Evolutionary conservation across 257 asterid genomes (phyloP).

Genomic region (Penstemon newberryi): DNA sequence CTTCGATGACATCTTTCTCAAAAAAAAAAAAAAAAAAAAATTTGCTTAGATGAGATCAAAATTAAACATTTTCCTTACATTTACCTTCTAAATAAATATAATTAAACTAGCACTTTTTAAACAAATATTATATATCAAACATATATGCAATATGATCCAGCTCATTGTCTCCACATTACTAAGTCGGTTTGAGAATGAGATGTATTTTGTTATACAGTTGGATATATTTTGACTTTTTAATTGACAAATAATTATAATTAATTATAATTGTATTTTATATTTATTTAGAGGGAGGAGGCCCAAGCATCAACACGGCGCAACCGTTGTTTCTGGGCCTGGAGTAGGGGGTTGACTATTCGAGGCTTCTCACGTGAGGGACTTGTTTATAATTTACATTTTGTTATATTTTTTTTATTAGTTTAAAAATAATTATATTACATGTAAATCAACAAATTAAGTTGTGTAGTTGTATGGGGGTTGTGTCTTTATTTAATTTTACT

Average conservation of each 20-base stretch:
- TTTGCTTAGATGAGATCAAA: too few species aligned
- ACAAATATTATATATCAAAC: not conserved
- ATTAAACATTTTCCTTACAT: too few species aligned
- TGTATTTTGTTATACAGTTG: conserved; percentile 13
- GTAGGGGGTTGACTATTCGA: conserved; percentile 44
- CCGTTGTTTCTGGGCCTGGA: conserved; percentile 58
- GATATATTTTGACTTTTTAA: conserved; percentile 28
- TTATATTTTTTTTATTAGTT: not conserved
- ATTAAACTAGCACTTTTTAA: not conserved
- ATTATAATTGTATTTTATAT: not conserved
- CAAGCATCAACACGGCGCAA: conserved; percentile 67
- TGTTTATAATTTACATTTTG: conserved; percentile 22
- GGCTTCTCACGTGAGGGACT: conserved; percentile 48
- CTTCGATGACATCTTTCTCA: too few species aligned
- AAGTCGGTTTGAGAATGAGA: not conserved
- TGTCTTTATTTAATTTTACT: too few species aligned
- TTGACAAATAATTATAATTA: not conserved
- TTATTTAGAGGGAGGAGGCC: conserved; percentile 27
- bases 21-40: too few species aligned
- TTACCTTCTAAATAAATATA: too few species aligned
- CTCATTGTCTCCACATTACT: conserved; percentile 32
- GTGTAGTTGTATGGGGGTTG: not conserved
- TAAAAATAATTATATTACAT: not conserved
- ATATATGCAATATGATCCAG: conserved; percentile 17
- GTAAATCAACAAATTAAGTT: not conserved